Evolutionary conservation across 176 grass and related monocot species (phyloP).

Genomic region (Bonia amplexicaulis): DNA sequence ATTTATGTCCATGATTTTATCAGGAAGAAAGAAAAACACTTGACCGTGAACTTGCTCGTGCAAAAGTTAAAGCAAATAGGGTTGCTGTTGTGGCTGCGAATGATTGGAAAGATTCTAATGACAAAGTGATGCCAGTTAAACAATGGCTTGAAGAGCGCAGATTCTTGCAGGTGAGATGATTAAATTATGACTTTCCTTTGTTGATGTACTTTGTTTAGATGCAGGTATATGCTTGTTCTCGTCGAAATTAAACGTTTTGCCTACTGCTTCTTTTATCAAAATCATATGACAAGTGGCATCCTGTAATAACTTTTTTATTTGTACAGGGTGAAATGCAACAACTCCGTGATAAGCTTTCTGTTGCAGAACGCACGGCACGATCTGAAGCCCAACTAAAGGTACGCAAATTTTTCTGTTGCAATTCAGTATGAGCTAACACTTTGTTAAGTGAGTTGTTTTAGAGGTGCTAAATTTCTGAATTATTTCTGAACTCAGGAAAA

Average conservation of each 20-base stretch:
- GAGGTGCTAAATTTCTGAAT: conserved; percentile 14
- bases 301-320: conserved; percentile 12
- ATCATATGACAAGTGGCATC: background rate
- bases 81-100: conserved; percentile 94
- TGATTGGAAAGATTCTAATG: conserved; percentile 99
- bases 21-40: conserved; percentile 95
- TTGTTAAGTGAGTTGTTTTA: conserved; percentile 10
- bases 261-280: background rate
- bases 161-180: conserved; percentile 76
- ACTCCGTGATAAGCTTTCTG: conserved; percentile 84
- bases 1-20: conserved; percentile 31
- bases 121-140: conserved; percentile 99
- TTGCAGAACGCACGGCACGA: conserved; percentile 83
- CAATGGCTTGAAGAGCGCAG: conserved; percentile 98
- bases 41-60: conserved; percentile 92
- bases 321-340: conserved; percentile 90
- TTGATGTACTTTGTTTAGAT: background rate
- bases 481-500: conserved; percentile 63
- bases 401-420: conserved; percentile 16
- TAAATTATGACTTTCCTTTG: conserved; percentile 20
- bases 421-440: conserved; percentile 2
- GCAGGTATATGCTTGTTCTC: conserved; percentile 6
- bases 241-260: background rate
- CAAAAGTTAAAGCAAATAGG: conserved; percentile 92
- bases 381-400: conserved; percentile 96